phyloP scores from a whole-genome alignment of 768 basidiomycete species.

The Leccinum arenicola region DNA sequence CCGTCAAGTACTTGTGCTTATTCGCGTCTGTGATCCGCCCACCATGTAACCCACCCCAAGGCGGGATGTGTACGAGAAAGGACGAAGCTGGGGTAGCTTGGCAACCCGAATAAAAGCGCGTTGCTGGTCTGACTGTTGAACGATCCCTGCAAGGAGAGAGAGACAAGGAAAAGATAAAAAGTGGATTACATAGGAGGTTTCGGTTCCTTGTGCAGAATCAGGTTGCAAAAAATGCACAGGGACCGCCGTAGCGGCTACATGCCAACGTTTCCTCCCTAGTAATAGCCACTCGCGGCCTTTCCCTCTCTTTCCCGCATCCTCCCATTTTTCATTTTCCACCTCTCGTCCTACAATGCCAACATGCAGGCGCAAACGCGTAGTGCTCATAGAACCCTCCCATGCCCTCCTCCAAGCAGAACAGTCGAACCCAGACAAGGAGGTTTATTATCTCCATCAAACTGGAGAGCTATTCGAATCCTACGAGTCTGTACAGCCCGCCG shows the following conservation, averaged over 20 bases:
- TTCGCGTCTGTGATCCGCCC: constrained; percentile 13
- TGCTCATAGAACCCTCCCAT: constrained; percentile 79
- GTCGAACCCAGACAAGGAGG: constrained; percentile 65
- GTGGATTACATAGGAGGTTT: constrained; percentile 17
- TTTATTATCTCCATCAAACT: constrained; percentile 91
- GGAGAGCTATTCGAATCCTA: constrained; percentile 98
- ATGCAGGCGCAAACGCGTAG: constrained; percentile 86
- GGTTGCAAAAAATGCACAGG: constrained; percentile 29
- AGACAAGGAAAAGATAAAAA: constrained; percentile 4
- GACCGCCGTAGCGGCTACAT: constrained; percentile 35
- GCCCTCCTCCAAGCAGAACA: constrained; percentile 63
- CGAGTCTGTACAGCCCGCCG: constrained; percentile 58
- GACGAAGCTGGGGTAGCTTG: neutral
- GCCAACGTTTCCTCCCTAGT: constrained; percentile 49
- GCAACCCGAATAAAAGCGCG: constrained; percentile 5
- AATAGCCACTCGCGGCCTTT: constrained; percentile 53
- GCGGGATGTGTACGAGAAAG: neutral
- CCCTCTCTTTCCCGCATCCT: constrained; percentile 59
- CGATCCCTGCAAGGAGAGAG: neutral
- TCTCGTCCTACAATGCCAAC: constrained; percentile 66
- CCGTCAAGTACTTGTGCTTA: neutral
- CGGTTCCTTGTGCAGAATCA: constrained; percentile 25
- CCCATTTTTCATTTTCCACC: constrained; percentile 44
- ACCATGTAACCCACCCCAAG: neutral
- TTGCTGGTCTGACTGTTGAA: constrained; percentile 3